Evolutionary conservation across 1,284 basidiomycete species (phyloP), one percentile per base, ranked within the genome.

Genomic region (Phaffia rhodozyma): DNA sequence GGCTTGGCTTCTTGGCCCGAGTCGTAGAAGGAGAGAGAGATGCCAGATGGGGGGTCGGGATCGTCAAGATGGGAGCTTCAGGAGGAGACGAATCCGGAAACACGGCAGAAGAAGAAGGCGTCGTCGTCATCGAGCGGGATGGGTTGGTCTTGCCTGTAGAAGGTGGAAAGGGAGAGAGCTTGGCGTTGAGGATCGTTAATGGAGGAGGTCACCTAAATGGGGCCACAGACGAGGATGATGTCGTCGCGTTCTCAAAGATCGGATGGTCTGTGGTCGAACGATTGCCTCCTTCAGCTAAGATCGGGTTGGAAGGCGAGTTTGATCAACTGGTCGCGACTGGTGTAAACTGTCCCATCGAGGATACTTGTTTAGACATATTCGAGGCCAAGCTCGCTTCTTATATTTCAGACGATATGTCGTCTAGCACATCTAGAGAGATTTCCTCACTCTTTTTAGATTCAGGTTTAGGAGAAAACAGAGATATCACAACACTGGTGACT

Each of bases 1-100:
- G 91, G 90, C 87, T 94, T 70, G 89, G 91, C 1, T 89, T 94
- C 71, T 84, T 93, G 67, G 86, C 91, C 18, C 82, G 89, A 52
- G 90, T 89, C 70, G 83, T 88, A 63, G 89, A 92, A 70, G 79
- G 91, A 18, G 90, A 94, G 75, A 84, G 87, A 56, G 84, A 84
- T 68, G 88, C 86, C 27, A 81, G 90, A 55, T 89, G 87, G 86
- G 89, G 90, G 0, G 79, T 93, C 20, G 79, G 81, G 18, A 78
- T 90, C 47, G 84, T 83, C 47, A 71, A 62, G 16, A 23, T 64
- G 3, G 56, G 63, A 7, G 70, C 70, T 23, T n/a, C n/a, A 11
- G 11, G 79, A 30, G 79, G 81, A 43, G 78, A 78, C 50, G 72
- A 51, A 27, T 43, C 38, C 16, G 38, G 38, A 43, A 43, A 43